Percentiles rank a stretch among this genome's conserved stretches.
Evolutionary conservation across 768 basidiomycete genomes (phyloP).

Genomic region (Serendipita sp.): DNA sequence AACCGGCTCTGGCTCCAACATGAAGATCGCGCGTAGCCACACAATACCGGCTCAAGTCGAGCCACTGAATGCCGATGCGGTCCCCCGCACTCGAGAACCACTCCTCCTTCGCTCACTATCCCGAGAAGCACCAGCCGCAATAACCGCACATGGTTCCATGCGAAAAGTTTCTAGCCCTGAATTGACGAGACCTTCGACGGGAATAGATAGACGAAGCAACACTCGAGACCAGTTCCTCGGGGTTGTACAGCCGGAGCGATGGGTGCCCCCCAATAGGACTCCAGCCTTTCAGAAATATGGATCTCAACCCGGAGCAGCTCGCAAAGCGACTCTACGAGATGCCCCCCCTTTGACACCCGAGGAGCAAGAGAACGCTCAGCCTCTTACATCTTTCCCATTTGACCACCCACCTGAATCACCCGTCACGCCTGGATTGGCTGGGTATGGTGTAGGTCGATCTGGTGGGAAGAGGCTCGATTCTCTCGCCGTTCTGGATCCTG

Average conservation of each 20-base stretch:
- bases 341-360: not conserved
- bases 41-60: not conserved
- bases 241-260: no score
- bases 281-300: not conserved
- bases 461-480: not conserved
- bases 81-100: not conserved
- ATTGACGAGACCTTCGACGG: not conserved
- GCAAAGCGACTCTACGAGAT: not conserved
- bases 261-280: no score
- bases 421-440: not conserved
- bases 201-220: not conserved
- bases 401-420: conserved; percentile 5
- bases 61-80: not conserved
- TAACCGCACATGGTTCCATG: not conserved
- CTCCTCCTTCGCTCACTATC: not conserved
- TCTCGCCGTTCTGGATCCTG: not conserved
- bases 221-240: not conserved
- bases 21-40: not conserved
- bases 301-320: not conserved
- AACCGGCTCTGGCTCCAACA: not conserved
- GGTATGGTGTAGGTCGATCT: not conserved
- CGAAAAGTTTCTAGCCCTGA: not conserved
- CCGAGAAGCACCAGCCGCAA: not conserved
- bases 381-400: not conserved
- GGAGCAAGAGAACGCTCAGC: not conserved